phyloP scores from a whole-genome alignment of 257 asterid species.

The Voacanga thouarsii region DNA sequence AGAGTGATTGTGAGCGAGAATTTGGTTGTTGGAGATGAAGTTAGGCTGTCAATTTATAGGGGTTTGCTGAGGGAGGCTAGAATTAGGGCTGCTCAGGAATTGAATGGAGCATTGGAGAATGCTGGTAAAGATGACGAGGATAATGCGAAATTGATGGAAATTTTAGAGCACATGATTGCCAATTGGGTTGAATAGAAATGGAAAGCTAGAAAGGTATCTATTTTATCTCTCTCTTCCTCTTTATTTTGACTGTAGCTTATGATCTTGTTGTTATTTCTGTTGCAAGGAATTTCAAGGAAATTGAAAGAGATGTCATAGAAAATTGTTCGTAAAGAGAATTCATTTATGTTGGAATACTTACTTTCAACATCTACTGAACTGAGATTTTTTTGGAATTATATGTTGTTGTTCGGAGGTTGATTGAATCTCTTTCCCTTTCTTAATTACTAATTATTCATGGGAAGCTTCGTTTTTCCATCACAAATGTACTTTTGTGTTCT shows the following conservation, averaged over 20 bases:
- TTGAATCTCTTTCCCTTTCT: background rate
- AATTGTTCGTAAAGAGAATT: background rate
- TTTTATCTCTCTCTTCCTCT: background rate
- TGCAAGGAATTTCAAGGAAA: background rate
- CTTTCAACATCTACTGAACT: background rate
- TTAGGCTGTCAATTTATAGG: constrained; percentile 34
- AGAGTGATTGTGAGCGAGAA: constrained; percentile 41
- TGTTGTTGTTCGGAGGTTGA: background rate
- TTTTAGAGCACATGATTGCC: constrained; percentile 42
- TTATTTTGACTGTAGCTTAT: background rate
- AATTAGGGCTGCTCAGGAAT: constrained; percentile 47
- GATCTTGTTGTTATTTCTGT: background rate
- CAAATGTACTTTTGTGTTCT: background rate
- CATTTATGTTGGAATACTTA: background rate
- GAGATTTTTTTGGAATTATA: background rate
- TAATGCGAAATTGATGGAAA: constrained; percentile 32
- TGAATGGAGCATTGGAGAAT: constrained; percentile 35
- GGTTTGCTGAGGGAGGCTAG: constrained; percentile 62
- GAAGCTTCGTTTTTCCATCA: background rate
- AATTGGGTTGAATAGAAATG: constrained; percentile 39
- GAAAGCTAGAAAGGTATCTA: constrained; percentile 3
- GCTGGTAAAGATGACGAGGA: constrained; percentile 15
- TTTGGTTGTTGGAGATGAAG: constrained; percentile 33
- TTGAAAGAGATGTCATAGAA: background rate
- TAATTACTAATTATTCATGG: too few relatives aligned